phyloP scores from a whole-genome alignment of 2,329 filamentous ascomycete species.

The Exophiala sideris region DNA sequence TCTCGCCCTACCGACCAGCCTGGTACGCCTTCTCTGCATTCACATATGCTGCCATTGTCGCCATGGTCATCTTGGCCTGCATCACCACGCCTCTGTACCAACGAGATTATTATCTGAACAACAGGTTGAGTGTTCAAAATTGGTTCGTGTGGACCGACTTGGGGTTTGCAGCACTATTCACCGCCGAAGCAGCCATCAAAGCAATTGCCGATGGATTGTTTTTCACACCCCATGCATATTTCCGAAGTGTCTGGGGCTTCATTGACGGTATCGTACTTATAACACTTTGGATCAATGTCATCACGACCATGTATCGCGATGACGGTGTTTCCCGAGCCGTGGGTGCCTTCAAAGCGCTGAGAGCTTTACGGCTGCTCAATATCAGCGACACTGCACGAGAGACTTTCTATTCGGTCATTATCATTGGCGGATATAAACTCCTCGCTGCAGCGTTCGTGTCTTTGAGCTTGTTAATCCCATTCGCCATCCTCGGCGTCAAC shows the following conservation, averaged over 20 bases:
- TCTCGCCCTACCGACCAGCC: conserved; percentile 79
- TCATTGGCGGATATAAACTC: conserved; percentile 92
- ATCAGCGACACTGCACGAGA: conserved; percentile 93
- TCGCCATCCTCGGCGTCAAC: conserved; percentile 93
- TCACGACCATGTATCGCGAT: conserved; percentile 75
- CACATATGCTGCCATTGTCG: conserved; percentile 88
- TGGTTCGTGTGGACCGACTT: conserved; percentile 97
- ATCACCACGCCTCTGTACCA: conserved; percentile 94
- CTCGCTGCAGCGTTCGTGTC: conserved; percentile 90
- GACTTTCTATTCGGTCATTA: conserved; percentile 94
- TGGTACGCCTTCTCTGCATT: conserved; percentile 95
- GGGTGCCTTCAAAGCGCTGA: conserved; percentile 93
- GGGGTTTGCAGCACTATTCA: conserved; percentile 83
- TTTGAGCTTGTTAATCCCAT: conserved; percentile 87
- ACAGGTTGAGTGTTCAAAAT: conserved; percentile 61
- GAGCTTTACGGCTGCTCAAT: conserved; percentile 86
- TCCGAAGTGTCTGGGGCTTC: conserved; percentile 92
- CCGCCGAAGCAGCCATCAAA: conserved; percentile 82
- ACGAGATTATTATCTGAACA: conserved; percentile 70
- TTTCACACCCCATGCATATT: conserved; percentile 96
- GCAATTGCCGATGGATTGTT: conserved; percentile 92
- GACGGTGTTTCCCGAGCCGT: conserved; percentile 84
- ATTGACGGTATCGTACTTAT: conserved; percentile 89
- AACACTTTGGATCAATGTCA: conserved; percentile 92
- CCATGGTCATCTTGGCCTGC: conserved; percentile 96